These are phyloP conservation scores for Piper longum DNA, from an alignment of 164 flowering plant genomes.

Conservation along the genomic window DNA sequence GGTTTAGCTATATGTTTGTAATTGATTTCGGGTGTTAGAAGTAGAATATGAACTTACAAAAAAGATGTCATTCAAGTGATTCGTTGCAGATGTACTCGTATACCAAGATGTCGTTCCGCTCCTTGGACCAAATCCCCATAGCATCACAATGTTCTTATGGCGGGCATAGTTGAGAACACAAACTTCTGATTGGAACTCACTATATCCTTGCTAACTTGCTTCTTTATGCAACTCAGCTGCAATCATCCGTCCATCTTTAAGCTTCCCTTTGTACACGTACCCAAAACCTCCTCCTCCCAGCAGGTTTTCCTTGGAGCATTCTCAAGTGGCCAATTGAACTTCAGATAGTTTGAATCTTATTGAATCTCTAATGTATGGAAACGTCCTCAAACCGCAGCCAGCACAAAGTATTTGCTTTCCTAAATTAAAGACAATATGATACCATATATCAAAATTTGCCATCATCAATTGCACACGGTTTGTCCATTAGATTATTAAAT, in stretches of 20 bases:
- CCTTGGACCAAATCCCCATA: conserved; percentile 47
- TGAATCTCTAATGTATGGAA: conserved; percentile 26
- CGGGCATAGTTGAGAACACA: conserved; percentile 44
- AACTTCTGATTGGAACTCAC: conserved; percentile 43
- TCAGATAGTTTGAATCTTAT: conserved; percentile 30
- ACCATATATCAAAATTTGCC: conserved; percentile 5
- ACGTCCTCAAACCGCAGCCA: conserved; percentile 26
- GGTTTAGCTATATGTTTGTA: no score
- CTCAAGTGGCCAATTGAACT: conserved; percentile 37
- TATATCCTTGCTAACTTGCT: conserved; percentile 44
- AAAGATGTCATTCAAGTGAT: conserved; percentile 53
- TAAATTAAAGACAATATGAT: conserved; percentile 5
- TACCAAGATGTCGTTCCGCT: conserved; percentile 36
- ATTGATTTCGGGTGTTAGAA: no score
- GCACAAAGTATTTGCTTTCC: conserved; percentile 40
- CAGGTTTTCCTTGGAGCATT: conserved; percentile 32
- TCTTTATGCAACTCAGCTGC: conserved; percentile 54
- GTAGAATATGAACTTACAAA: conserved; percentile 18
- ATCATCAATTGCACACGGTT: conserved; percentile 1
- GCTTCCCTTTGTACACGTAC: conserved; percentile 40
- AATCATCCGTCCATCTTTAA: conserved; percentile 45
- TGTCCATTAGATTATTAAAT: neutral
- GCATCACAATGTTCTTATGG: conserved; percentile 57
- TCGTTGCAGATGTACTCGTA: conserved; percentile 60
- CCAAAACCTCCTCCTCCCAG: conserved; percentile 68